Evolutionary conservation across 306 rosid genomes (phyloP).

Genomic region (Vigna unguiculata): DNA sequence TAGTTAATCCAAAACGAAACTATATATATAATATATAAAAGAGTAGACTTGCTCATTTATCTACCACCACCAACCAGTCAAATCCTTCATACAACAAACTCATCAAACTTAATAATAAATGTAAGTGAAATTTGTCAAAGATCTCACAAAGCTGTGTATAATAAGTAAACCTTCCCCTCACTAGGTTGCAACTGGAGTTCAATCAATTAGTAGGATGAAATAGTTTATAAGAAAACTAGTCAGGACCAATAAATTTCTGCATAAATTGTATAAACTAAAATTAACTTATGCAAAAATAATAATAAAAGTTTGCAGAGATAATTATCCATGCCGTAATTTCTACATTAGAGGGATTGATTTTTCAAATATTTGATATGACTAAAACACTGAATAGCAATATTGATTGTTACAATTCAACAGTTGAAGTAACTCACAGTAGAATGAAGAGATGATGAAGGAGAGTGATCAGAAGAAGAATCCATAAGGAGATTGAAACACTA

Average conservation of each 20-base stretch:
- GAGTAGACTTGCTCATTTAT: background rate
- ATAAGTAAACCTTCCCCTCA: background rate
- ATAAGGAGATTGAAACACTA: conserved; percentile 28
- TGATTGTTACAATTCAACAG: background rate
- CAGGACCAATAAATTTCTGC: background rate
- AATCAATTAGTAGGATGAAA: background rate
- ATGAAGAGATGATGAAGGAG: conserved; percentile 48
- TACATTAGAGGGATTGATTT: conserved; percentile 1
- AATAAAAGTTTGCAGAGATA: background rate
- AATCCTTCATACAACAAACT: background rate
- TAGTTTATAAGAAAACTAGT: background rate
- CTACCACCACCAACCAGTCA: conserved; percentile 9
- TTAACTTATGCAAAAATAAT: background rate
- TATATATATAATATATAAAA: conserved; percentile 1
- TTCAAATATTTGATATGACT: background rate
- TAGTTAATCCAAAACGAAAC: background rate
- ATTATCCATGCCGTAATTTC: too few relatives aligned
- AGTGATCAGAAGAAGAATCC: conserved; percentile 43
- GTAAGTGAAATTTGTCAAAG: conserved; percentile 9
- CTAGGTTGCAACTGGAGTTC: background rate
- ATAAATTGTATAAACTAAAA: too few relatives aligned
- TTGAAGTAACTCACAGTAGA: conserved; percentile 24
- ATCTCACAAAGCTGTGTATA: background rate
- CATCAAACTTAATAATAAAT: background rate
- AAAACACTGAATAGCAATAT: background rate